Evolutionary conservation across 371 early-diverging fungal species (phyloP), one percentile per base, ranked within the genome.

Genomic region (Lichtheimia corymbifera): DNA sequence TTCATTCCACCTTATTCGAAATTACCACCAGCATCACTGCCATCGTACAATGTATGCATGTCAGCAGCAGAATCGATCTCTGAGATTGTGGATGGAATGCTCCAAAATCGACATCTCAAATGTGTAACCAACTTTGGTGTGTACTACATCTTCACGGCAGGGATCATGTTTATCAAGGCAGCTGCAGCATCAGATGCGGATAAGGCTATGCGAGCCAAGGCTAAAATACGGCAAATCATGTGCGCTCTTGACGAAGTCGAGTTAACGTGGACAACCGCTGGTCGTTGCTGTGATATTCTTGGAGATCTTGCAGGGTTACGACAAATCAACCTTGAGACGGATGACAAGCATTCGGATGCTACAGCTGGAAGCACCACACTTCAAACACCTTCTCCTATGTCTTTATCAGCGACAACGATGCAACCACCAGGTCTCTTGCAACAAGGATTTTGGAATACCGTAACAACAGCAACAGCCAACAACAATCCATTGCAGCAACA

Each of bases 21-120:
- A 11, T 35, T 35, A 35, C 35, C 35, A 35, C 11, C 35, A 35
- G 35, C 35, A 35, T 35, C 35, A 35, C 58, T 64, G 13, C 61
- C 62, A 1, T 56, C 76, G 17, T 76, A 79, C 0, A 71, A 80
- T 18, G 70, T 79, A n/a, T 83, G 83, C 53, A 70, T 73, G 2
- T 73, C 75, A 5, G 76, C 81, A 5, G 83, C 86, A 2, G 73
- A 74, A 9, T 63, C 80, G 0, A 80, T 83, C 12, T 58, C 80
- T 14, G 69, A 75, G 20, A 81, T 85, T 24, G 68, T 59, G 14
- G 68, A 73, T 50, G 55, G 66, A 15, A 65, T 82, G 66, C 43
- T 73, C 3, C 64, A 65, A 13, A 63, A 71, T 17, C 64, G 66
- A 15, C 66, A 65, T 27, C 59, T 82, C 12, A 67, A 61, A 6